These are phyloP conservation scores for Ogataea pilisensis DNA, from an alignment of 805 yeast species.

Conservation along the genomic window DNA sequence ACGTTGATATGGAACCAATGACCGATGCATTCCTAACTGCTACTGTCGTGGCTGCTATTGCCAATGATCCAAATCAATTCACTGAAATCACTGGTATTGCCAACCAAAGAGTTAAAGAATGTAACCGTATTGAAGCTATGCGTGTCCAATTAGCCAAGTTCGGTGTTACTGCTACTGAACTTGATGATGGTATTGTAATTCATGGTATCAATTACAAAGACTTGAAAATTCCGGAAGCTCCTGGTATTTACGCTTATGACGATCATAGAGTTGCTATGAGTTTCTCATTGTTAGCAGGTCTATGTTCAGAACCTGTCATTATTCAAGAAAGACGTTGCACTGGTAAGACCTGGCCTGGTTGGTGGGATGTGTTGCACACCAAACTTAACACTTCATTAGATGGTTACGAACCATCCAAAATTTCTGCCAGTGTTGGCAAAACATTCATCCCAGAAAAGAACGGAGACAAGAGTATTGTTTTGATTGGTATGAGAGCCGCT, in stretches of 20 bases:
- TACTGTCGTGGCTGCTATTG: slow-evolving; percentile 90
- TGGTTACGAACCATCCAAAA: slow-evolving; percentile 55
- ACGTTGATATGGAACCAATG: slow-evolving; percentile 98
- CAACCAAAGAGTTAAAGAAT: slow-evolving; percentile 95
- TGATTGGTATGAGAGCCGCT: slow-evolving; percentile 98
- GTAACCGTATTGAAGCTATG: slow-evolving; percentile 96
- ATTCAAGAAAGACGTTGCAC: slow-evolving; percentile 89
- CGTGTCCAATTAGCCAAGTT: slow-evolving; percentile 80
- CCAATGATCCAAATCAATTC: slow-evolving; percentile 48
- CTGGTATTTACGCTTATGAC: slow-evolving; percentile 77
- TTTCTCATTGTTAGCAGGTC: slow-evolving; percentile 80
- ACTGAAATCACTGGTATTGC: slow-evolving; percentile 94
- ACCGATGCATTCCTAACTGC: slow-evolving; percentile 98
- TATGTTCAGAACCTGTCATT: slow-evolving; percentile 53
- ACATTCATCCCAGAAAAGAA: slow-evolving; percentile 28
- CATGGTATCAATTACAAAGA: slow-evolving; percentile 56
- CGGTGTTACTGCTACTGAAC: slow-evolving; percentile 80
- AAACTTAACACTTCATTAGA: slow-evolving; percentile 59
- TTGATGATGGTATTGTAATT: slow-evolving; percentile 89
- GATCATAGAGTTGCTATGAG: slow-evolving; percentile 99
- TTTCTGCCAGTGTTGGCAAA: slow-evolving; percentile 10
- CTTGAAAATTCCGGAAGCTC: slow-evolving; percentile 52
- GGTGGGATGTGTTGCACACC: slow-evolving; percentile 94
- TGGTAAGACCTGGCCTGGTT: slow-evolving; percentile 99
- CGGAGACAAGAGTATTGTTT: slow-evolving; percentile 56